Base-by-base conservation (phyloP, 2,329 filamentous ascomycete genomes). In the Trichoderma hamatum region DNA sequence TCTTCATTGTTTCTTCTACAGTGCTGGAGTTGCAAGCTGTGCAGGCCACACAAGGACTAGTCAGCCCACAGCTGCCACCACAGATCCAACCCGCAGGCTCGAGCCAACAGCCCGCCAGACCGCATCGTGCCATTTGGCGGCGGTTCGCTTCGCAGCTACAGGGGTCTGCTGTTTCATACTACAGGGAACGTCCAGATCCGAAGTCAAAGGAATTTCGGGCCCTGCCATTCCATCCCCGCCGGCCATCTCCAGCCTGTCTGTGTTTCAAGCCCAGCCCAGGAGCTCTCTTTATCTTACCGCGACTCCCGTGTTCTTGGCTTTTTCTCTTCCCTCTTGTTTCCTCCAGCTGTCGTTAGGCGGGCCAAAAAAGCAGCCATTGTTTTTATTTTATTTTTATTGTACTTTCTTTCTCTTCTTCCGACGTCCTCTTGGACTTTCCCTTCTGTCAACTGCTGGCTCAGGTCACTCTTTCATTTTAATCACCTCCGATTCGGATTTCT, bases 401-500 rank as follows among this genome's bases (percentile, higher is more conserved):
- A n/a, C 4, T 43, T 19, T n/a, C 39, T 71, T 69, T 68, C 26
- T 65, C 71, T 70, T 67, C 62, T 59, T 28, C 30, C 39, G 52
- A 68, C 62, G 68, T 69, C 71, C 69, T 51, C 46, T 70, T 61
- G 62, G 59, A 30, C 58, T 21, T 59, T 70, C 32, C 39, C 51
- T 63, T 64, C 65, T 28, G 34, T 26, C 34, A 46, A 70, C 86
- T 88, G 86, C 87, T 89, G 86, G 86, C 81, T 88, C 86, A 88
- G 86, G 86, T 82, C 80, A 78, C 77, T 79, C 76, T 79, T 79
- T 75, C 36, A 46, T 59, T 56, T 59, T 67, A 36, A 34, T 67
- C 68, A 69, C 61, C 61, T 67, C 61, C 28, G 54, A 56, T 70
- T 64, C 36, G 52, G 34, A 32, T 55, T 58, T 34, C 28, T 34